Percentiles rank a stretch among this genome's conserved stretches.
These are phyloP conservation scores for Rhodamnia argentea DNA, from an alignment of 345 rosid species.

Conservation along the genomic window DNA sequence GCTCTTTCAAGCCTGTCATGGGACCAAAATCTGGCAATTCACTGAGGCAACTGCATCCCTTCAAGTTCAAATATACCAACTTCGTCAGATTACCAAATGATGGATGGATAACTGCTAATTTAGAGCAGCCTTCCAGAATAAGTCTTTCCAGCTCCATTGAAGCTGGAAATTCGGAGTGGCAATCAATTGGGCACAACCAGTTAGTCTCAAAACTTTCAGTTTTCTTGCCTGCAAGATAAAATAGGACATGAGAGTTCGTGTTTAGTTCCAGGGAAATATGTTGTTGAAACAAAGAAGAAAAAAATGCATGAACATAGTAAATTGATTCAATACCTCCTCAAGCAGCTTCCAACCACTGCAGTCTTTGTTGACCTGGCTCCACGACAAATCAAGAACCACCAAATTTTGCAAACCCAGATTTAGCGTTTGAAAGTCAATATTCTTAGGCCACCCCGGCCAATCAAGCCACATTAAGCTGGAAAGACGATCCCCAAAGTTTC, in stretches of 20 bases:
- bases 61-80: neutral
- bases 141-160: neutral
- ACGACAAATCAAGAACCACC: neutral
- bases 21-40: neutral
- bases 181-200: neutral
- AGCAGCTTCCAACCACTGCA: neutral
- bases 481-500: neutral
- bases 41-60: fast-evolving
- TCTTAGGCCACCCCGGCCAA: neutral
- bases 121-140: neutral
- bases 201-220: neutral
- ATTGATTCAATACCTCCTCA: neutral
- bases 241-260: no score
- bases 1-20: neutral
- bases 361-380: neutral
- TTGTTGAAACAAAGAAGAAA: no score
- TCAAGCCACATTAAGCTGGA: neutral
- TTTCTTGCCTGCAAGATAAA: neutral
- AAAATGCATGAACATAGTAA: no score
- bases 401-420: neutral
- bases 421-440: no score
- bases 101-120: fast-evolving
- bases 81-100: neutral
- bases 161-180: neutral
- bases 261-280: no score